Percentiles rank a stretch among this genome's conserved stretches.
These are phyloP conservation scores for Dictyostelium purpureum DNA, from an alignment of 78 protist genomes.

Conservation along the genomic window DNA sequence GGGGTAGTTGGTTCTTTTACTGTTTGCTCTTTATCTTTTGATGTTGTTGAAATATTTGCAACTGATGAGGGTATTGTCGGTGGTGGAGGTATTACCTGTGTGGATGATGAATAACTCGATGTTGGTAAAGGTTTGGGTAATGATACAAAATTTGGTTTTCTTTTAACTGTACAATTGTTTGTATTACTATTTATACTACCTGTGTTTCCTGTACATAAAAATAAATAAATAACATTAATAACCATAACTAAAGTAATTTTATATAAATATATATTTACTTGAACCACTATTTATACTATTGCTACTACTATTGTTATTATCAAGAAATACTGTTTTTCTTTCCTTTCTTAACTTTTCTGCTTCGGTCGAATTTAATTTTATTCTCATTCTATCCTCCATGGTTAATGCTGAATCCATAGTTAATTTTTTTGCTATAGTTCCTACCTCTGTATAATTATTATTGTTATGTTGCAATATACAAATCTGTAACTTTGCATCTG, in stretches of 20 bases:
- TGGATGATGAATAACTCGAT: no score
- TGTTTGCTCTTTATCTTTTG: not conserved
- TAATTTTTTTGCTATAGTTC: not conserved
- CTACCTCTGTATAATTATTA: conserved; percentile 17
- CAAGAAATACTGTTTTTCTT: conserved; percentile 5
- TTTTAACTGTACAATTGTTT: not conserved
- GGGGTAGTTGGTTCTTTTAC: no score
- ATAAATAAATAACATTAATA: no score
- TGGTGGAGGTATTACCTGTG: no score
- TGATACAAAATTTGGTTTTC: not conserved
- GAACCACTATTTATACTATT: not conserved
- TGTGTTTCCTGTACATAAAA: no score
- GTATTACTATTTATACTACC: no score
- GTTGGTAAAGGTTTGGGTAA: not conserved
- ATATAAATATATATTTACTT: no score
- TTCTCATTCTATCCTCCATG: conserved; percentile 12
- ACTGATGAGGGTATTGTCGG: not conserved
- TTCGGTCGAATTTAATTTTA: not conserved
- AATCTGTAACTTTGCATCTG: not conserved
- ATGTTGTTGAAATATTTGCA: not conserved
- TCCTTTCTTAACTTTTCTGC: conserved; percentile 26
- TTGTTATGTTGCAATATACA: conserved; percentile 20
- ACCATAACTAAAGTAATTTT: no score
- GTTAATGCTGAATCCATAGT: conserved; percentile 24
- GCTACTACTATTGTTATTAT: not conserved